phyloP scores from a whole-genome alignment of 2,329 filamentous ascomycete species.

The Scopulariopsis brevicaulis region DNA sequence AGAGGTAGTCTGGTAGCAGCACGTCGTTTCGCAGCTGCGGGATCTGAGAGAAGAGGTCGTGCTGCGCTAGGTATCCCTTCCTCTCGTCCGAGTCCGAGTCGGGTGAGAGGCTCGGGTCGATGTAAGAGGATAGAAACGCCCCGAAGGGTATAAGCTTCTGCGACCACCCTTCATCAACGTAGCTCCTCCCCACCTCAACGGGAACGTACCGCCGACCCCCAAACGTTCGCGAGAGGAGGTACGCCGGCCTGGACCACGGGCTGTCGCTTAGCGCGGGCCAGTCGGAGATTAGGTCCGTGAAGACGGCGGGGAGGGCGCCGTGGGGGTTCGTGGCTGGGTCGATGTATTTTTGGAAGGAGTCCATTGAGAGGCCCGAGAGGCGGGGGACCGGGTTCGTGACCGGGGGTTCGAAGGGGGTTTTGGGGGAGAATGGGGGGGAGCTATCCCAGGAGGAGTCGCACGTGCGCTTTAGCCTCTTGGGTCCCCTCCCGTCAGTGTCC shows the following conservation, averaged over 20 bases:
- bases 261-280: constrained; percentile 68
- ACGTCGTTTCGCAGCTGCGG: constrained; percentile 68
- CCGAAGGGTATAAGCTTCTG: constrained; percentile 69
- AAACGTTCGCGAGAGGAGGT: constrained; percentile 65
- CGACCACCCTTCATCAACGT: constrained; percentile 76
- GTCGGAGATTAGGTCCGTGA: constrained; percentile 49
- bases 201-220: constrained; percentile 71
- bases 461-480: constrained; percentile 4
- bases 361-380: constrained; percentile 36
- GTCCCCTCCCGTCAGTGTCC: neutral
- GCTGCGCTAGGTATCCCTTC: constrained; percentile 81
- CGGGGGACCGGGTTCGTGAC: constrained; percentile 28
- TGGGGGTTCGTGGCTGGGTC: constrained; percentile 18
- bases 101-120: constrained; percentile 22
- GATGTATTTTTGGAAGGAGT: constrained; percentile 52
- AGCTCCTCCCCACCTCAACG: constrained; percentile 76
- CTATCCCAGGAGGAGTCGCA: constrained; percentile 7
- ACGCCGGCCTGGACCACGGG: constrained; percentile 62
- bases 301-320: constrained; percentile 52
- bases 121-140: constrained; percentile 54
- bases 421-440: constrained; percentile 4
- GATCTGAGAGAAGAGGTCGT: constrained; percentile 77
- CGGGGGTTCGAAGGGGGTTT: constrained; percentile 24
- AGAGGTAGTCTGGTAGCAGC: constrained; percentile 73
- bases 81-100: neutral